A percentile compares a stretch with the other conserved stretches of the same genome.
Conservation (phyloP, 768 basidiomycete genomes). For the Grammothele lineata region DNA sequence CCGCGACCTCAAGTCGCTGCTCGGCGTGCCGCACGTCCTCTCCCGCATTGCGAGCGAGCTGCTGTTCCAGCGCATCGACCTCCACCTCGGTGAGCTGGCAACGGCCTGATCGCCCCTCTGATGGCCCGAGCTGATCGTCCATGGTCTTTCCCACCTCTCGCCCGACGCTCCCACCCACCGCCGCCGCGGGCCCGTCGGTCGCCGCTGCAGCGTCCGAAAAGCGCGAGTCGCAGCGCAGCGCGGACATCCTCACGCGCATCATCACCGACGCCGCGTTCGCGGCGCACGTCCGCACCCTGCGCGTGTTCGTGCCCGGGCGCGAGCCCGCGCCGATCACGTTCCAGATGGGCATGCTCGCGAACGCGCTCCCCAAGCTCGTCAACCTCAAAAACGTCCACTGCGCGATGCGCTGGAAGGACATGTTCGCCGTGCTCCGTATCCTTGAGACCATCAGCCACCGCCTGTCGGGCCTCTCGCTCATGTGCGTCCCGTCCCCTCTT, state of each 20-base stretch:
- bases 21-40: slow-evolving; percentile 61
- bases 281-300: slow-evolving; percentile 49
- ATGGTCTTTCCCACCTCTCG: slow-evolving; percentile 18
- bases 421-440: slow-evolving; percentile 47
- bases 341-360: slow-evolving; percentile 67
- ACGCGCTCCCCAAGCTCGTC: slow-evolving; percentile 58
- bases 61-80: slow-evolving; percentile 58
- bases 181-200: too few relatives aligned
- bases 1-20: slow-evolving; percentile 59
- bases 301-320: slow-evolving; percentile 53
- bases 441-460: slow-evolving; percentile 49
- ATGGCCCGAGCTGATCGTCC: slow-evolving; percentile 15
- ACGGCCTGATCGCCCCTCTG: background rate
- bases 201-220: slow-evolving; percentile 35
- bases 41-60: slow-evolving; percentile 67
- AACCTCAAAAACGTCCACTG: slow-evolving; percentile 60
- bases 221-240: slow-evolving; percentile 59
- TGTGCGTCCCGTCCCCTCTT: slow-evolving; percentile 20
- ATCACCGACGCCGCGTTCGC: slow-evolving; percentile 60
- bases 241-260: slow-evolving; percentile 66
- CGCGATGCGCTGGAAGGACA: slow-evolving; percentile 50
- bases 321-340: slow-evolving; percentile 52
- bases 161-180: slow-evolving; percentile 10
- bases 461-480: slow-evolving; percentile 52
- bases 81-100: slow-evolving; percentile 47